Base-by-base conservation (phyloP, 148 eudicot species). In the Chenopodium quinoa region DNA sequence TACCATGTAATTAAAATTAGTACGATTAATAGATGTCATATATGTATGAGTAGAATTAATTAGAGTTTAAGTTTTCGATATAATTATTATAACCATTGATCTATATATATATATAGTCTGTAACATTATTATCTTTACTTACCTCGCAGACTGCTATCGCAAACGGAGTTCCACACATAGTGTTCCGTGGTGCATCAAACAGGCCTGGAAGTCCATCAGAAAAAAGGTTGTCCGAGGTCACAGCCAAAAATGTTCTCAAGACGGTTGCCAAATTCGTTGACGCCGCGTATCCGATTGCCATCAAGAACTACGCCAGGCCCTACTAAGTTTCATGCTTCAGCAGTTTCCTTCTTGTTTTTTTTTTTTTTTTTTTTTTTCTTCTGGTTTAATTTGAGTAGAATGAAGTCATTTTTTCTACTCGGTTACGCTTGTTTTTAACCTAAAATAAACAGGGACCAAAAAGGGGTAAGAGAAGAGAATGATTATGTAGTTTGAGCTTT, bases 141-240 rank as follows among this genome's bases (percentile, higher is more conserved):
- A 48, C 16, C 14, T 34, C 50, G n/a, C 75, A 79, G 85, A 74
- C 82, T 5, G 77, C 85, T 54, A 75, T 74, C 2, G 85, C 85
- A 74, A 83, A 83, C 44, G 79, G 70, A 66, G 70, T 78, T 34
- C 85, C 82, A 66, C 75, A 73, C 82, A 79, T 83, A 14, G 82
- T 83, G 75, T 1, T 83, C 71, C 71, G 68, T 14, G 82, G 82
- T 5, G 25, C 79, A 50, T 75, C 85, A 25, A 83, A 78, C 85
- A 83, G 81, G 70, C 85, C 82, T 4, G 85, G 82, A 52, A 12
- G n/a, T 4, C 25, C 58, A 3, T 25, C 52, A 34, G 75, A 74
- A 12, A 0, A 22, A 1, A 74, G 74, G 23, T 10, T 83, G 34
- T 37, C 56, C 1, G 78, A 74, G 23, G n/a, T 20, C 25, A 78